Percentiles rank a stretch among this genome's conserved stretches.
phyloP scores from a whole-genome alignment of 345 rosid genomes.

The Aquilaria sinensis region DNA sequence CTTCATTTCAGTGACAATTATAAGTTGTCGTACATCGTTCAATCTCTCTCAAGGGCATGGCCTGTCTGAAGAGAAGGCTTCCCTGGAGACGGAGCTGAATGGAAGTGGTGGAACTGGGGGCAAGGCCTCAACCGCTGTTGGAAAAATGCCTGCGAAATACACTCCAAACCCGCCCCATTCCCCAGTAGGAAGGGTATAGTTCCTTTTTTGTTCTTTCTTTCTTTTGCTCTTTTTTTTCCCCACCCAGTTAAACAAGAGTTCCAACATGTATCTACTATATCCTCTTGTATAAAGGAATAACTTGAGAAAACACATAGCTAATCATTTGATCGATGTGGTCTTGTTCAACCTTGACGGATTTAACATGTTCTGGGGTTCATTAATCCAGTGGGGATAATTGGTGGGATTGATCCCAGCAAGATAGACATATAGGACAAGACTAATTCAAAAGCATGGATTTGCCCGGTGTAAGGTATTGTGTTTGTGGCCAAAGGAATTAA shows the following conservation, averaged over 20 bases:
- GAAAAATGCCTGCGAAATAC: slow-evolving; percentile 35
- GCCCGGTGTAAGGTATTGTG: too few species aligned
- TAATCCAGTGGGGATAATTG: too few species aligned
- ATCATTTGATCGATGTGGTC: too few species aligned
- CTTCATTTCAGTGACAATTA: slow-evolving; percentile 47
- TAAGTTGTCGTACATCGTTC: slow-evolving; percentile 35
- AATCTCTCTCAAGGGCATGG: slow-evolving; percentile 16
- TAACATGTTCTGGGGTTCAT: too few species aligned
- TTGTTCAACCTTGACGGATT: too few species aligned
- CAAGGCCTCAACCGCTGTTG: background rate
- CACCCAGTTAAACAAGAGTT: slow-evolving; percentile 13
- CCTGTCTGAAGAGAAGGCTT: slow-evolving; percentile 17
- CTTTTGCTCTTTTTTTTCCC: slow-evolving; percentile 30
- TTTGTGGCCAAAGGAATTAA: too few species aligned
- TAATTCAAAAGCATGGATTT: too few species aligned
- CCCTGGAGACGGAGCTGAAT: slow-evolving; percentile 15
- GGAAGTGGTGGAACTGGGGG: slow-evolving; percentile 18
- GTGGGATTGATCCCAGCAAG: too few species aligned
- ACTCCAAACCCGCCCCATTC: slow-evolving; percentile 72
- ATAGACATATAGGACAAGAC: too few species aligned
- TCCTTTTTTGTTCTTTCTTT: background rate
- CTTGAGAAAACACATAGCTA: too few species aligned
- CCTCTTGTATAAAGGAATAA: too few species aligned
- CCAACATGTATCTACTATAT: too few species aligned
- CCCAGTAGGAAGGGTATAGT: slow-evolving; percentile 74